These are phyloP conservation scores for Phytopythium montanum DNA, from an alignment of 352 stramenopile genomes.

Conservation along the genomic window DNA sequence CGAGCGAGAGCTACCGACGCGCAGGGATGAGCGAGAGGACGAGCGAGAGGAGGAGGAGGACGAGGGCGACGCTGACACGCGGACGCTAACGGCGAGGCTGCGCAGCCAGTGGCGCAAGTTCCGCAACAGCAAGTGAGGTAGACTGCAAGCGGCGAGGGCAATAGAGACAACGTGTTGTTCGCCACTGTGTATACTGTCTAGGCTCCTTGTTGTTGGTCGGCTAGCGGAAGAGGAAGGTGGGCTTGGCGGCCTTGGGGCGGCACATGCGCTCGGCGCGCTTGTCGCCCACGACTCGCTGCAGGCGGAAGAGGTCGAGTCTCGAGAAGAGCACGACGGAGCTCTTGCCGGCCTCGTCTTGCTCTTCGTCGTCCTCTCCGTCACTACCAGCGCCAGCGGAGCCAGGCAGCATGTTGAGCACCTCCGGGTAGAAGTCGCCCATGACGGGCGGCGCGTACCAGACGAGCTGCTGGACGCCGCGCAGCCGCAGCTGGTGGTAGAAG, in stretches of 20 bases:
- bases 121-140: slow-evolving; percentile 7
- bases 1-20: background rate
- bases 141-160: background rate
- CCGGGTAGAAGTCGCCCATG: slow-evolving; percentile 68
- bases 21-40: background rate
- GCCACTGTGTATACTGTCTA: background rate
- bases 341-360: slow-evolving; percentile 20
- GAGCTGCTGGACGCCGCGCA: slow-evolving; percentile 73
- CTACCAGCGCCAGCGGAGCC: slow-evolving; percentile 20
- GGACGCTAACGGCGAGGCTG: slow-evolving; percentile 1
- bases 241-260: slow-evolving; percentile 48
- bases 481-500: slow-evolving; percentile 84
- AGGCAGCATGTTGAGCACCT: slow-evolving; percentile 79
- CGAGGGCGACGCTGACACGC: slow-evolving; percentile 5
- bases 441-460: slow-evolving; percentile 72
- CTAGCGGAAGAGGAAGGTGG: slow-evolving; percentile 80
- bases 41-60: background rate
- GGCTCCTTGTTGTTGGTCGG: too few species aligned
- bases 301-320: slow-evolving; percentile 51
- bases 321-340: slow-evolving; percentile 65
- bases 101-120: slow-evolving; percentile 10
- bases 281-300: slow-evolving; percentile 74
- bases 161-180: background rate
- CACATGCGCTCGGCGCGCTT: slow-evolving; percentile 74
- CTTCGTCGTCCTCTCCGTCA: slow-evolving; percentile 15